Base-by-base conservation (phyloP, 2,329 filamentous ascomycete species). In the Cordyceps javanica region DNA sequence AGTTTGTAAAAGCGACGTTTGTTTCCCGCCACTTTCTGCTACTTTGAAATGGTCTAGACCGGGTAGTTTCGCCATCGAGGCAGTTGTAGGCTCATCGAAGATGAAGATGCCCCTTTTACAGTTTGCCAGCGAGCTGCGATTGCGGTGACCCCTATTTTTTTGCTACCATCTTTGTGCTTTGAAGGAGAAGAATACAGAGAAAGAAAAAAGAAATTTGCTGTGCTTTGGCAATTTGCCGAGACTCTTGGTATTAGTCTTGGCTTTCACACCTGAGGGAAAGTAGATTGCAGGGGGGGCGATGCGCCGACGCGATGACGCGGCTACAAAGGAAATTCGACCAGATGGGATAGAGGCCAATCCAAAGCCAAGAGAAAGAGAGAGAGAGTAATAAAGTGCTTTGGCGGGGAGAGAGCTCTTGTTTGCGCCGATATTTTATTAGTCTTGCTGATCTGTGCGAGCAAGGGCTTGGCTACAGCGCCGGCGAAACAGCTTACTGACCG, bases 201-300 rank as follows among this genome's bases (percentile, higher is more conserved):
- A n/a, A n/a, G 14, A 13, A n/a, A n/a, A n/a, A n/a, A n/a, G n/a
- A n/a, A n/a, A n/a, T n/a, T n/a, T n/a, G n/a, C n/a, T n/a, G n/a
- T n/a, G n/a, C n/a, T n/a, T 32, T 36, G 9, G 38, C 28, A 36
- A 45, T 44, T 54, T 54, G 39, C 51, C 21, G 25, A 54, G 51
- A 36, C 28, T 54, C 51, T 54, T 45, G 51, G 51, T 45, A 54
- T 54, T 21, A 25, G 39, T n/a, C 51, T 54, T 42, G 51, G 51
- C 51, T 26, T 32, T 52, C 3, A 8, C 5, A 5, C 13, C 25
- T 34, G 21, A 16, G 19, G 32, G 21, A 28, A 21, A 53, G 38
- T 44, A 39, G 19, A 23, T 34, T 30, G 38, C 34, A 54, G 26
- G 51, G 50, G 25, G 21, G n/a, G n/a, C n/a, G n/a, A n/a, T 21